Conservation (phyloP, 1,284 basidiomycete species). For the Trichosporon asahii region DNA sequence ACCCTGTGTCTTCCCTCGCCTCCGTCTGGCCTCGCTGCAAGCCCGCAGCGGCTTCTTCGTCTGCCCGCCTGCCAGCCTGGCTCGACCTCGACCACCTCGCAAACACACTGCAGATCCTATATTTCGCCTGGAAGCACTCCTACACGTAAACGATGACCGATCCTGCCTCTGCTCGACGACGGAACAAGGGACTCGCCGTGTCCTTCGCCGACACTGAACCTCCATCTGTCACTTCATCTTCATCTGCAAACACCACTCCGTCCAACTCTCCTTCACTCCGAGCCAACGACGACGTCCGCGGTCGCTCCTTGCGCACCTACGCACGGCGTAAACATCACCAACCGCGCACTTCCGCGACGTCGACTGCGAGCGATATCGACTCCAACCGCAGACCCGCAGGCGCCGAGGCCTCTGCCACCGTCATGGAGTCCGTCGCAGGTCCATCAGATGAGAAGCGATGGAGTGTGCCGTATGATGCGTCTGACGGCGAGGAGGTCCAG, state of each 20-base stretch:
- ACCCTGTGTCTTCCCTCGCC: background rate
- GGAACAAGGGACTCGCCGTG: slow-evolving; percentile 2
- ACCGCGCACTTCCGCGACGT: background rate
- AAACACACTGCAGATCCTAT: background rate
- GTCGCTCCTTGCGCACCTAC: background rate
- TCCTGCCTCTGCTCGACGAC: background rate
- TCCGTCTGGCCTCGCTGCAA: background rate
- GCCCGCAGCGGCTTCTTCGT: background rate
- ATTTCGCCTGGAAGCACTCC: background rate
- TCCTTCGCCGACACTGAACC: background rate
- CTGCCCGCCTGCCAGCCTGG: background rate
- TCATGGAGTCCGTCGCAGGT: background rate
- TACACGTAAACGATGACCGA: slow-evolving; percentile 5
- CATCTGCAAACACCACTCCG: background rate
- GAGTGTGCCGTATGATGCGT: slow-evolving; percentile 5
- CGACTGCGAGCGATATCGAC: background rate
- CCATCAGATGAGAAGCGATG: background rate
- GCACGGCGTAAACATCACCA: background rate
- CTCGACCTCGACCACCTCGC: background rate
- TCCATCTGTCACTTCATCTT: background rate
- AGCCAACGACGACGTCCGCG: background rate
- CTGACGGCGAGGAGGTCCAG: background rate
- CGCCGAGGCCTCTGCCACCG: background rate
- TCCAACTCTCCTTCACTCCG: background rate
- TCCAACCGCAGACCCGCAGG: background rate